A percentile compares a stretch with the other conserved stretches of the same genome.
These are phyloP conservation scores for Ilex asprella DNA, from an alignment of 257 asterid species.

Conservation along the genomic window DNA sequence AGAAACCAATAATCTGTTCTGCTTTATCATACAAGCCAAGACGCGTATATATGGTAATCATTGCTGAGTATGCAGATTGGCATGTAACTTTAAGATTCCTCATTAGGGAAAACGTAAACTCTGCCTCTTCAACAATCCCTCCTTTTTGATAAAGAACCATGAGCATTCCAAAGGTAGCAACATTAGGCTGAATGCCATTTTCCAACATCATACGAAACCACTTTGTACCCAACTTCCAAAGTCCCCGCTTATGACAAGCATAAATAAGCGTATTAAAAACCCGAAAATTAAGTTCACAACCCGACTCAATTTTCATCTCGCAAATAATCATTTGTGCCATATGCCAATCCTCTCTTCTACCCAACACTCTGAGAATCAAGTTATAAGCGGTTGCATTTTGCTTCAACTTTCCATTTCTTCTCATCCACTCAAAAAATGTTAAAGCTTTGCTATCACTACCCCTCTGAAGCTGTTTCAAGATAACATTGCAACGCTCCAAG, in stretches of 20 bases:
- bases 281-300: constrained; percentile 45
- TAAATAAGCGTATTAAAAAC: constrained; percentile 72
- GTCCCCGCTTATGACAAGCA: constrained; percentile 57
- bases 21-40: constrained; percentile 61
- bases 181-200: constrained; percentile 52
- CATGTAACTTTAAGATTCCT: constrained; percentile 54
- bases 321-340: constrained; percentile 51
- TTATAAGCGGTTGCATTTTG: constrained; percentile 57
- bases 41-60: constrained; percentile 80
- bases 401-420: constrained; percentile 56
- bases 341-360: constrained; percentile 62
- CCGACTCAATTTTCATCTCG: constrained; percentile 49
- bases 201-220: constrained; percentile 83
- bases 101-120: constrained; percentile 61
- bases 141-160: constrained; percentile 80
- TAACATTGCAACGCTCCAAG: constrained; percentile 43
- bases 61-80: constrained; percentile 77
- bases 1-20: constrained; percentile 57
- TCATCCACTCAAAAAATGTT: constrained; percentile 75
- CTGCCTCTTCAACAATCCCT: constrained; percentile 68
- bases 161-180: constrained; percentile 86
- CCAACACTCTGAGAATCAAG: constrained; percentile 63
- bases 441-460: constrained; percentile 38
- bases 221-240: constrained; percentile 46
- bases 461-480: constrained; percentile 57